Conservation (phyloP, 495 filamentous ascomycete species). For the Podospora tetraspora region DNA sequence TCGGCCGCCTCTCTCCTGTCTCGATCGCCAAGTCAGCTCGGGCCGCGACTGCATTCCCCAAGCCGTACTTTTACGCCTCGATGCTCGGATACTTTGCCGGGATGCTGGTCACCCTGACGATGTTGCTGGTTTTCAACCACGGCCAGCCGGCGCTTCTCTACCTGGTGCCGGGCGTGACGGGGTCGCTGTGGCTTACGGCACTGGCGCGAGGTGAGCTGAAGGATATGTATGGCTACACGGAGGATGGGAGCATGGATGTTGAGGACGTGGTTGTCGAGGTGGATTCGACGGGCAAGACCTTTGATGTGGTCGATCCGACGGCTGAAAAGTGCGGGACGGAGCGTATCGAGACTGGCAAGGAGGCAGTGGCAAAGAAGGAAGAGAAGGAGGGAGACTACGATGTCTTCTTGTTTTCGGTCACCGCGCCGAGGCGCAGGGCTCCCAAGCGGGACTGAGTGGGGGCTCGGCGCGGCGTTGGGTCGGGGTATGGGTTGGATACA, state of each 20-base stretch:
- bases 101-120: conserved; percentile 69
- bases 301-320: conserved; percentile 5
- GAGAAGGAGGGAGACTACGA: conserved; percentile 10
- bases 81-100: conserved; percentile 73
- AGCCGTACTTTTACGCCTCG: conserved; percentile 80
- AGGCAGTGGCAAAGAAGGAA: neutral
- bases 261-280: conserved; percentile 43
- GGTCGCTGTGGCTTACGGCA: conserved; percentile 75
- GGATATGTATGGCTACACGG: conserved; percentile 76
- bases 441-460: conserved; percentile 12
- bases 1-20: conserved; percentile 25
- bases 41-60: conserved; percentile 59
- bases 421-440: conserved; percentile 15
- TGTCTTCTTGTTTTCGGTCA: conserved; percentile 28
- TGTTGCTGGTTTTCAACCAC: conserved; percentile 72
- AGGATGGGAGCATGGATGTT: conserved; percentile 54
- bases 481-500: neutral
- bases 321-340: conserved; percentile 8
- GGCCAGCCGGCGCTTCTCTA: conserved; percentile 91
- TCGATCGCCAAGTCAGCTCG: conserved; percentile 40
- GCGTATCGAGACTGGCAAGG: neutral
- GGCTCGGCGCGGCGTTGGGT: neutral
- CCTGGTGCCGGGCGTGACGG: conserved; percentile 80
- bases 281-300: conserved; percentile 17
- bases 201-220: conserved; percentile 60